phyloP scores from a whole-genome alignment of 163 green algal species.

The Volvox carteri region DNA sequence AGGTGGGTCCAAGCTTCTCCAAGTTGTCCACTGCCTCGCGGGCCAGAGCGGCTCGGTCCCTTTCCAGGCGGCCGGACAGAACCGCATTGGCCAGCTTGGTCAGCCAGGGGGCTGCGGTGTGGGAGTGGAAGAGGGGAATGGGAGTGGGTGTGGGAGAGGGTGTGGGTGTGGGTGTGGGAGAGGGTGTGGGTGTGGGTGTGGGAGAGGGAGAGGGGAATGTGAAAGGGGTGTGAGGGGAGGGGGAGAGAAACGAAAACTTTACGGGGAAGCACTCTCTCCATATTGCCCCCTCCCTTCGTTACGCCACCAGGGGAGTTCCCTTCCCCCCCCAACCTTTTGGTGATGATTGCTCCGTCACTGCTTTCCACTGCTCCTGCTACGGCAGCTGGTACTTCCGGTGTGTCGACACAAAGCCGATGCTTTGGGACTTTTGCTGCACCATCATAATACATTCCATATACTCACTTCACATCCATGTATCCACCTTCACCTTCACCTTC shows the following conservation, averaged over 20 bases:
- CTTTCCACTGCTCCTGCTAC: no score
- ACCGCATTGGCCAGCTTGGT: constrained; percentile 84
- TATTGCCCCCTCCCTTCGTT: no score
- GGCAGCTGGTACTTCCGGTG: no score
- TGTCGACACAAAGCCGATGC: no score
- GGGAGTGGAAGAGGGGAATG: not conserved
- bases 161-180: not conserved
- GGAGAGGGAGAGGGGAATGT: not conserved
- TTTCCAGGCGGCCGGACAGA: constrained; percentile 76
- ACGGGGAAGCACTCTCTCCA: no score
- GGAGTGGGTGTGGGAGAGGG: not conserved
- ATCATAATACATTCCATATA: no score
- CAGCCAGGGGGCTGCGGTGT: constrained; percentile 78
- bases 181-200: not conserved
- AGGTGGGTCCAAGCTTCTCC: constrained; percentile 88
- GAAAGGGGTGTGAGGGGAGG: not conserved
- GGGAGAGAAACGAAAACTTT: not conserved
- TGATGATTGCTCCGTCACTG: no score
- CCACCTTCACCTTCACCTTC: no score
- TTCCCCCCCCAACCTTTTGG: no score
- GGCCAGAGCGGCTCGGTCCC: constrained; percentile 72
- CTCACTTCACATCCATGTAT: no score
- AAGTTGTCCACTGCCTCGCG: constrained; percentile 88
- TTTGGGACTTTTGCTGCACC: no score
- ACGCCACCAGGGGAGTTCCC: no score